Evolutionary conservation across 2,329 filamentous ascomycete species (phyloP).

Genomic region (Ophiosphaerella narmari): DNA sequence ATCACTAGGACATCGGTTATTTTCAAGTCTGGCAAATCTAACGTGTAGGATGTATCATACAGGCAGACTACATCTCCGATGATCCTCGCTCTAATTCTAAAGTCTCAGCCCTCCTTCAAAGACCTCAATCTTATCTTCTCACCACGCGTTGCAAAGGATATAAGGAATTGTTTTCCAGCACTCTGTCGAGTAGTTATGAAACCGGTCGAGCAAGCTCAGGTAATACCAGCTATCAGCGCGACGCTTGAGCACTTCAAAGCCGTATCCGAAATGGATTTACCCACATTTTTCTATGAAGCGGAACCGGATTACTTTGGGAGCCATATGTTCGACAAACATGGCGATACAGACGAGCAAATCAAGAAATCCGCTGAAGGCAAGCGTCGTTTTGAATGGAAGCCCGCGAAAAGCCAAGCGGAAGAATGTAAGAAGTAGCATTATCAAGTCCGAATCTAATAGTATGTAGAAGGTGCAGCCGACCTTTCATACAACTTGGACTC

Average conservation of each 20-base stretch:
- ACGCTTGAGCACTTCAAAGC: constrained; percentile 72
- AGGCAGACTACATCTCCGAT: constrained; percentile 64
- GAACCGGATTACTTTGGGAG: constrained; percentile 73
- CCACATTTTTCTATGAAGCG: constrained; percentile 72
- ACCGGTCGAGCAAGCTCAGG: constrained; percentile 61
- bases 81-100: constrained; percentile 59
- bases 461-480: too few species aligned
- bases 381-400: constrained; percentile 68
- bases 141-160: constrained; percentile 56
- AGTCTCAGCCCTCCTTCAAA: constrained; percentile 39
- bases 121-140: constrained; percentile 53
- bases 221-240: constrained; percentile 64
- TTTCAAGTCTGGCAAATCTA: constrained; percentile 63
- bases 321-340: constrained; percentile 67
- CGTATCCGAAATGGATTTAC: constrained; percentile 61
- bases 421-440: constrained; percentile 22
- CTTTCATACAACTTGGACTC: too few species aligned
- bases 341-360: constrained; percentile 55
- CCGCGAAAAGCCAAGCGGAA: constrained; percentile 37
- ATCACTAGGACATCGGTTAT: constrained; percentile 64
- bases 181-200: constrained; percentile 63
- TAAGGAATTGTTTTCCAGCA: constrained; percentile 56
- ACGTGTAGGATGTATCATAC: constrained; percentile 73
- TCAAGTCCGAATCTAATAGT: neutral
- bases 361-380: constrained; percentile 58